Percentiles rank a stretch among this genome's conserved stretches.
Evolutionary conservation across 805 yeast genomes (phyloP).

Genomic region (Candida caryicola): DNA sequence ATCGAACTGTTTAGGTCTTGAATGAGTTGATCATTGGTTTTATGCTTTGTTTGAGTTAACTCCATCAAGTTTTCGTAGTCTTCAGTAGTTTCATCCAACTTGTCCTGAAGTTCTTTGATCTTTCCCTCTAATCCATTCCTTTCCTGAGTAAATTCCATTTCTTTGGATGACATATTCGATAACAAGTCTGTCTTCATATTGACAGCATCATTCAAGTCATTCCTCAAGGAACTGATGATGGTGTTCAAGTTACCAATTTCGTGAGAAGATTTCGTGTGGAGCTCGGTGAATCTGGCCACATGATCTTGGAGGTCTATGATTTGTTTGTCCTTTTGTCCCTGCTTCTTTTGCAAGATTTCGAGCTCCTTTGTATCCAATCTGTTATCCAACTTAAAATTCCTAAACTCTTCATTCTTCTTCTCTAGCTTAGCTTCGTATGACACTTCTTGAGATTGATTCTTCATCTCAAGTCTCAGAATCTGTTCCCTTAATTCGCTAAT

Average conservation of each 20-base stretch:
- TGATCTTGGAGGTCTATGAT: slow-evolving; percentile 14
- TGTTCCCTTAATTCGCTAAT: not conserved
- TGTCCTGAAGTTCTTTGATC: slow-evolving; percentile 40
- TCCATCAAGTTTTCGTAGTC: slow-evolving; percentile 44
- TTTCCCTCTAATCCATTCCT: slow-evolving; percentile 49
- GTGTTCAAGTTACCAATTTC: slow-evolving; percentile 16
- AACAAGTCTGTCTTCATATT: slow-evolving; percentile 59
- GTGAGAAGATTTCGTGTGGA: slow-evolving; percentile 9
- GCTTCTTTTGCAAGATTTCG: slow-evolving; percentile 12
- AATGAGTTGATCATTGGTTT: slow-evolving; percentile 26
- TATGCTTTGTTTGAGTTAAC: slow-evolving; percentile 28
- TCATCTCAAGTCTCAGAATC: not conserved
- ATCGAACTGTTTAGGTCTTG: slow-evolving; percentile 22
- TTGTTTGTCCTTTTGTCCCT: slow-evolving; percentile 11
- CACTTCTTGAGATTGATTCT: not conserved
- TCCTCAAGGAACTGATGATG: slow-evolving; percentile 10
- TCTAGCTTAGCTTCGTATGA: not conserved
- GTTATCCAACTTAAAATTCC: slow-evolving; percentile 6
- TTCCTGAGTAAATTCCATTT: slow-evolving; percentile 55
- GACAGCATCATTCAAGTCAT: slow-evolving; percentile 21
- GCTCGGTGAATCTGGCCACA: slow-evolving; percentile 10
- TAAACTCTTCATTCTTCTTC: slow-evolving; percentile 7
- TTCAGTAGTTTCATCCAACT: slow-evolving; percentile 47
- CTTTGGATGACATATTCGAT: slow-evolving; percentile 66
- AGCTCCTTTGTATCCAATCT: slow-evolving; percentile 7